Base-by-base conservation (phyloP, 192 early-diverging fungal genomes). In the Coemansia sp. region DNA sequence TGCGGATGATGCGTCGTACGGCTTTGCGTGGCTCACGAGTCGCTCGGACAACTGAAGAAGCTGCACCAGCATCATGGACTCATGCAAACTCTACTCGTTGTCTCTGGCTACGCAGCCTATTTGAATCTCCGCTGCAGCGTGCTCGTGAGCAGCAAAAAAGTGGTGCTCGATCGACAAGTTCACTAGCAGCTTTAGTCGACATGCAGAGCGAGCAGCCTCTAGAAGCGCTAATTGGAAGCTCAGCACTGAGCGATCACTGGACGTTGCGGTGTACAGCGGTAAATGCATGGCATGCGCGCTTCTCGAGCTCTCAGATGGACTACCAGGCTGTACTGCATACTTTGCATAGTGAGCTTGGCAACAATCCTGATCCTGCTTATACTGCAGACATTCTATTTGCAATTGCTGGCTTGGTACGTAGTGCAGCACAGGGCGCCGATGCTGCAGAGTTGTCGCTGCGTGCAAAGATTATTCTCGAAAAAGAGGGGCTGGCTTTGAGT, bases 1-100 rank as follows among this genome's bases (percentile, higher is more conserved):
- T 71, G 42, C 44, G 61, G 18, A 60, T 71, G 19, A 71, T 64
- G 61, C 68, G 68, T 11, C 68, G 61, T 21, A 71, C 57, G 19
- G 38, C 53, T 11, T 28, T 71, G 15, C 55, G 45, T 26, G 68
- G 68, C 45, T 55, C 50, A 11, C 44, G 53, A 13, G 46, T 31
- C 11, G 37, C 68, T 13, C 39, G 53, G 12, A 35, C 38, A 13
- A 18, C 35, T 11, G 68, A 55, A 12, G 66, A 52, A 11, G 51
- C 45, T 36, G 6, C 57, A 48, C 56, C 53, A 41, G 33, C 57
- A 8, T 53, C 57, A 19, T 71, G 68, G 68, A 45, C 61, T 6
- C 51, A 47, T 35, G 63, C 68, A 1, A 71, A 71, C 30, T n/a
- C 57, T 20, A 56, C 44, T 14, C 61, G 68, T 12, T 56, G 61